Percentiles rank a stretch among this genome's conserved stretches.
phyloP scores from a whole-genome alignment of 345 rosid genomes.

The Chamaenerion angustifolium region DNA sequence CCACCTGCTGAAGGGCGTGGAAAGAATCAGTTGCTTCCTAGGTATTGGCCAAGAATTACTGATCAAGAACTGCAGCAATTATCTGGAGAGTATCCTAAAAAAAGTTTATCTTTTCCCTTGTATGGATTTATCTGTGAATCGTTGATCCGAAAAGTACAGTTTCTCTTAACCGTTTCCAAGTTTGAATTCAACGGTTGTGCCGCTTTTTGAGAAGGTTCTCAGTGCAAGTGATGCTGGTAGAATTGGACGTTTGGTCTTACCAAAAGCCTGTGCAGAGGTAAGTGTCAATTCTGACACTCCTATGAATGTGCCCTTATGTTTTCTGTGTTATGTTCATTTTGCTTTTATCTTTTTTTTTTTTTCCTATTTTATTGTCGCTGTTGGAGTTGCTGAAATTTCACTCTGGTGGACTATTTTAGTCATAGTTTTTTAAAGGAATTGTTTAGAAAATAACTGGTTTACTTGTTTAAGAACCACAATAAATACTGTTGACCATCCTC shows the following conservation, averaged over 20 bases:
- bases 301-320: too few species aligned
- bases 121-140: too few species aligned
- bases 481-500: too few species aligned
- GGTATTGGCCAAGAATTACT: conserved; percentile 91
- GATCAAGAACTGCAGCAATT: conserved; percentile 84
- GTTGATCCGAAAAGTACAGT: neutral
- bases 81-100: conserved; percentile 80
- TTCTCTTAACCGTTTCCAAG: conserved; percentile 36
- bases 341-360: too few species aligned
- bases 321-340: too few species aligned
- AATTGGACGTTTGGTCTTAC: conserved; percentile 91
- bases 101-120: too few species aligned
- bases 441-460: too few species aligned
- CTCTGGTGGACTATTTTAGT: too few species aligned
- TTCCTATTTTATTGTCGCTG: too few species aligned
- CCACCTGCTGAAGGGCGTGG: conserved; percentile 84
- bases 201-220: conserved; percentile 88
- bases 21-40: conserved; percentile 75
- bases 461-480: too few species aligned
- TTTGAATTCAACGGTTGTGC: conserved; percentile 61
- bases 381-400: too few species aligned
- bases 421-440: too few species aligned
- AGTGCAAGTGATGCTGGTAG: conserved; percentile 98
- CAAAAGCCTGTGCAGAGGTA: conserved; percentile 98
- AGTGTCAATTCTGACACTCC: conserved; percentile 11